phyloP scores from a whole-genome alignment of 2,329 filamentous ascomycete species.

The Ceratocystiopsis sp. region DNA sequence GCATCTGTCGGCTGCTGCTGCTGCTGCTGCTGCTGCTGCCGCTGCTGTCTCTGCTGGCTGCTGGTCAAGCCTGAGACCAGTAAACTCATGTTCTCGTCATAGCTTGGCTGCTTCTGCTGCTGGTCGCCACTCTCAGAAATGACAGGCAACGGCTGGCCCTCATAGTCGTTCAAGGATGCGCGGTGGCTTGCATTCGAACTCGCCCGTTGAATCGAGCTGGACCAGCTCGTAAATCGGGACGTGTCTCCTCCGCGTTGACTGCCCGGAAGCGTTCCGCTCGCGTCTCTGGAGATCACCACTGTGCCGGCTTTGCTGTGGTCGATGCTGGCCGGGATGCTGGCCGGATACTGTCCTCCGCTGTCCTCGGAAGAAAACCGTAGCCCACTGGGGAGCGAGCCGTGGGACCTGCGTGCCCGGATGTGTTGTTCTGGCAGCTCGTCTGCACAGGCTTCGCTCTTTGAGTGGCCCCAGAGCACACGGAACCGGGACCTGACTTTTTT shows the following conservation, averaged over 20 bases:
- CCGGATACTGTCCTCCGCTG: too few species aligned
- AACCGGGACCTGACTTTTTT: constrained; percentile 5
- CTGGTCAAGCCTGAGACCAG: too few species aligned
- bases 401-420: constrained; percentile 25
- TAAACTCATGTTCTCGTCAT: too few species aligned
- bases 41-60: too few species aligned
- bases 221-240: constrained; percentile 10
- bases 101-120: too few species aligned
- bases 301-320: constrained; percentile 1
- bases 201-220: constrained; percentile 4
- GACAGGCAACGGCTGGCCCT: neutral
- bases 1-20: too few species aligned
- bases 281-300: neutral
- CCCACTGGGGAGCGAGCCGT: constrained; percentile 1
- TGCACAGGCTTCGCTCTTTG: constrained; percentile 4
- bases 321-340: too few species aligned
- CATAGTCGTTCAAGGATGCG: neutral
- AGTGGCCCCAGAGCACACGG: constrained; percentile 6
- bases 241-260: constrained; percentile 4
- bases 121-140: constrained; percentile 2
- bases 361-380: too few species aligned
- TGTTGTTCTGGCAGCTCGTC: constrained; percentile 27
- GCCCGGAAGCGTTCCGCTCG: neutral
- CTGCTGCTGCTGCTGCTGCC: too few species aligned
- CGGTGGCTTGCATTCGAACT: constrained; percentile 2